Base-by-base conservation (phyloP, 805 yeast genomes). In the Starmerella etchellsii region DNA sequence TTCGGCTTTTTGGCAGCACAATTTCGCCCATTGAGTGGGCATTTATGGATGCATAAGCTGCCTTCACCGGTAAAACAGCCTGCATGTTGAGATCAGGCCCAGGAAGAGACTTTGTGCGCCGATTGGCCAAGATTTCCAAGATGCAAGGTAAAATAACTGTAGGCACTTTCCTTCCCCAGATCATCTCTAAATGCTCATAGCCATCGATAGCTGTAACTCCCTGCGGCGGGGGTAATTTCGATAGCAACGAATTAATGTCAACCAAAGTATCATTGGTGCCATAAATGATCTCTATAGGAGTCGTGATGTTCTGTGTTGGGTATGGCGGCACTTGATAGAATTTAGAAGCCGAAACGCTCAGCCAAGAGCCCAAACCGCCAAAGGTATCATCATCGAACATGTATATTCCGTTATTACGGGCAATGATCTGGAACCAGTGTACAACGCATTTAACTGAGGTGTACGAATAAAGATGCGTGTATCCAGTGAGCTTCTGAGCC, bases 351-450 rank as follows among this genome's bases (percentile, higher is more conserved):
- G 41, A 40, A 5, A 40, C 11, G n/a, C 37, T 53, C 40, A 29
- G 53, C 31, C 24, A 52, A 14, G 45, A 20, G 11, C 39, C 54
- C 34, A 32, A 52, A 37, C 34, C 54, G 29, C 37, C 30, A 43
- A 49, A 38, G 20, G 46, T 41, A 47, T 83, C 94, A 46, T 84
- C 95, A 54, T 81, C 91, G 60, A 76, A 88, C 94, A 91, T 80
- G 59, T 87, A 95, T 59, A 88, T 87, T 8, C 49, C 43, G 36
- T 72, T 69, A 34, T 73, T 73, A 6, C 80, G 68, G 39, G 78
- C 68, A 46, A 88, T 81, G 39, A 88, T 87, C 61, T 84, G 95
- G 54, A 84, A 83, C 95, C 95, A 84, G 60, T 84, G 95, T n/a
- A 85, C 96, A 34, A 84, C 85, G 9, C 81, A 73, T 59, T 87